Base-by-base conservation (phyloP, 345 rosid species). In the Acer campestre region DNA sequence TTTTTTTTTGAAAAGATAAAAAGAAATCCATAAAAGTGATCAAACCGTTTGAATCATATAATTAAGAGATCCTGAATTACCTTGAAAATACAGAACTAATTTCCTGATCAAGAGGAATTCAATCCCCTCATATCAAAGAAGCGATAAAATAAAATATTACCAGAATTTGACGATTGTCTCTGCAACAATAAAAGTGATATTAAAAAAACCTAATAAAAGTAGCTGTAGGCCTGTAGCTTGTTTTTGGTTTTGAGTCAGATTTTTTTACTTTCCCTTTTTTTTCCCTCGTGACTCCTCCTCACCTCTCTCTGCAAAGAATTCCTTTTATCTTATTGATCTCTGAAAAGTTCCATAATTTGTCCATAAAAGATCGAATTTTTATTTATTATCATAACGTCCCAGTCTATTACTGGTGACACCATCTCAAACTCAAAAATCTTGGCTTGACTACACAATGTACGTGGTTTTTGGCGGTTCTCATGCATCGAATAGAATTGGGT, bases 241-340 rank as follows among this genome's bases (percentile, higher is more conserved):
- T 56, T 62, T 48, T 2, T 74, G 7, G 74, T 23, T 62, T 62
- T 22, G 46, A 40, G 67, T 62, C 58, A 13, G 69, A 74, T 74
- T 62, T 63, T 62, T 61, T 48, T 17, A 6, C 20, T 29, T 10
- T 40, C 14, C 63, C 29, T 63, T 23, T 46, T 74, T 62, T 74
- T 62, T 48, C 18, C 61, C 77, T 74, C 59, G 77, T 74, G 77
- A 63, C 48, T 63, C 61, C 25, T 74, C 48, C 11, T 74, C 29
- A 11, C 13, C 29, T 14, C 0, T 48, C 51, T 48, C 20, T 0
- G 10, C 5, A 23, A 59, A 53, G 6, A 10, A 59, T 42, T 35
- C 11, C 23, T 1, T 9, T 73, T 18, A 42, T 27, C 20, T 27
- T 6, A 10, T 46, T 61, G 46, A 64, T 74, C 58, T 55, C 18